Conservation (phyloP, 2,329 filamentous ascomycete genomes). For the Blastomyces parvus region DNA sequence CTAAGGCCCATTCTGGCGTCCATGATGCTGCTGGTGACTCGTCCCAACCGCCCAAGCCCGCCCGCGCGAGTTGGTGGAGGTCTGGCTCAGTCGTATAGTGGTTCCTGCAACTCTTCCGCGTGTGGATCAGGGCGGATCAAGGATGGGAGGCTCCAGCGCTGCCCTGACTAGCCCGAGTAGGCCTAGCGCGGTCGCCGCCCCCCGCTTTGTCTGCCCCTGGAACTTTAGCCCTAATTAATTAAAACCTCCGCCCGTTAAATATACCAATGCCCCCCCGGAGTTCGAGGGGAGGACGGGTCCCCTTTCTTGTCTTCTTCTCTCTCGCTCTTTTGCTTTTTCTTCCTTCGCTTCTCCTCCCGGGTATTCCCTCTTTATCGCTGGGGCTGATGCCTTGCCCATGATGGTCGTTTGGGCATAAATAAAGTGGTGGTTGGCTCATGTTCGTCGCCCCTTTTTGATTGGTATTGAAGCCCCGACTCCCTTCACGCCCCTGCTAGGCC, state of each 20-base stretch:
- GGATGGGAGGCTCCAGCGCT: not conserved
- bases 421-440: not conserved
- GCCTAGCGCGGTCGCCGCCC: not conserved
- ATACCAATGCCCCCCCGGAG: not conserved
- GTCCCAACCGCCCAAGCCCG: too few relatives aligned
- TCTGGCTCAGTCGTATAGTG: not conserved
- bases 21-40: not conserved
- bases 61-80: too few relatives aligned
- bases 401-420: not conserved
- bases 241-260: not conserved
- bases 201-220: not conserved
- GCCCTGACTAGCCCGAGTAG: not conserved
- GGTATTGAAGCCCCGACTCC: not conserved
- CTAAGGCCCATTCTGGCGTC: not conserved
- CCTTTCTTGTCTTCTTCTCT: conserved; percentile 5
- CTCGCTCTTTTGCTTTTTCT: conserved; percentile 1
- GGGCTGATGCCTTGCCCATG: not conserved
- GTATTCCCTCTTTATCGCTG: not conserved
- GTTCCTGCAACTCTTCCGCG: not conserved
- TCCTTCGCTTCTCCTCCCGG: not conserved
- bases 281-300: not conserved
- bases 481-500: not conserved
- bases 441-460: not conserved
- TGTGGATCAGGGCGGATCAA: not conserved
- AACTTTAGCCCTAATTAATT: not conserved